Base-by-base conservation (phyloP, 1,284 basidiomycete species). In the Apiotrichum gracile region DNA sequence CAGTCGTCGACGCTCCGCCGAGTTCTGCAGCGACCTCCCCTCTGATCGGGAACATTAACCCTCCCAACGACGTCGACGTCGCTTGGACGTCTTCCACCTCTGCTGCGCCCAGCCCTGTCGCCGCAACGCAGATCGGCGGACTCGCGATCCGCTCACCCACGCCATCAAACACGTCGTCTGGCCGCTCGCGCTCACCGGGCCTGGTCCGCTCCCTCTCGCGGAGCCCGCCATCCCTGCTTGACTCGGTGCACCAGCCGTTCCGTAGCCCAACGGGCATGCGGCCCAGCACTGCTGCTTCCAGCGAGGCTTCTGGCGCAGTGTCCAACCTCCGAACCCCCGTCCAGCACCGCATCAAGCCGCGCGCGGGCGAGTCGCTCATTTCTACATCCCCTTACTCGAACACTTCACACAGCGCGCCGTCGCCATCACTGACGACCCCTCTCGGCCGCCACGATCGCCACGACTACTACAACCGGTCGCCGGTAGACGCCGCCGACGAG, bases 401-500 rank as follows among this genome's bases (percentile, higher is more conserved):
- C 3, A 13, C 29, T 7, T 27, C 19, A 5, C n/a, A 45, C 12
- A 14, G 43, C 4, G 14, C 9, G 8, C 27, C 27, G 12, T 45
- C 43, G 14, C 31, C 43, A 5, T 27, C 25, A 4, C 7, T 16
- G 17, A n/a, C 43, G 13, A 35, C 45, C 3, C n/a, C 45, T n/a
- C 27, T 22, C 17, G 27, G 39, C 16, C 39, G 22, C 24, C 26
- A n/a, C n/a, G n/a, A n/a, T n/a, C n/a, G 24, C 24, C 35, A 10
- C 37, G 37, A 27, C 8, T 29, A 34, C 10, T 24, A 40, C n/a
- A 31, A 43, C 4, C 47, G 49, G 5, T 14, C 43, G 8, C 47
- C 52, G 3, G 31, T 42, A 13, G 54, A 57, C 25, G 54, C 60
- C 1, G 60, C 90, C 1, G 89, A 92, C 65, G 89, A 92, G 67